Evolutionary conservation across 371 early-diverging fungal genomes (phyloP).

Genomic region (Parasitella parasitica): DNA sequence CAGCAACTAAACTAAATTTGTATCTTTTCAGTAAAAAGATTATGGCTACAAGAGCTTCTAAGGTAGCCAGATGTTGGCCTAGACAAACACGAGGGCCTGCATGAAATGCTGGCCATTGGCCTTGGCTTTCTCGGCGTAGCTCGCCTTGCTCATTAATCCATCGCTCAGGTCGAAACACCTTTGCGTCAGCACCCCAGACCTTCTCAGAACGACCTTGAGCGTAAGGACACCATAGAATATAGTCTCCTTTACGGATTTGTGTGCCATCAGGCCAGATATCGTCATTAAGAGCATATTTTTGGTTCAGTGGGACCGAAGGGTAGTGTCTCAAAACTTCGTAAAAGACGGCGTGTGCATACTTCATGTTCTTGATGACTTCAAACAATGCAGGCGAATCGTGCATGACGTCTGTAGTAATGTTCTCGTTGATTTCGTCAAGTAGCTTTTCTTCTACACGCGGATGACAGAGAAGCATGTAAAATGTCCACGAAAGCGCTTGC

Average conservation of each 20-base stretch:
- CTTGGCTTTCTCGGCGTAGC: constrained; percentile 33
- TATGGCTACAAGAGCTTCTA: constrained; percentile 45
- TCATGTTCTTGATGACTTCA: constrained; percentile 51
- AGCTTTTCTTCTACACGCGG: constrained; percentile 56
- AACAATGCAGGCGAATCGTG: constrained; percentile 33
- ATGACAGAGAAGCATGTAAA: constrained; percentile 57
- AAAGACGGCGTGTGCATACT: constrained; percentile 58
- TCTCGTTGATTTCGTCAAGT: constrained; percentile 52
- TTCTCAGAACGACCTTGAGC: constrained; percentile 55
- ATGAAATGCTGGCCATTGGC: constrained; percentile 58
- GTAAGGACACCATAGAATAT: constrained; percentile 53
- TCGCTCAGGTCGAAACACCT: constrained; percentile 62
- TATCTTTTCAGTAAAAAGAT: constrained; percentile 40
- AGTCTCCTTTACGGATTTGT: constrained; percentile 56
- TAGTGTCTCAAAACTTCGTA: constrained; percentile 72
- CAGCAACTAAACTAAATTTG: constrained; percentile 42
- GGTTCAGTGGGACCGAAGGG: constrained; percentile 70
- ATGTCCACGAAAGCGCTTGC: constrained; percentile 72
- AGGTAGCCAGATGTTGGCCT: constrained; percentile 51
- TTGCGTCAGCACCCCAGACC: constrained; percentile 65
- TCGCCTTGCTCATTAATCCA: constrained; percentile 51
- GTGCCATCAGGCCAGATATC: constrained; percentile 73
- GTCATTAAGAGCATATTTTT: constrained; percentile 66
- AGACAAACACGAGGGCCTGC: constrained; percentile 74
- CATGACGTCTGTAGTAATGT: constrained; percentile 30